Percentiles rank a stretch among this genome's conserved stretches.
Conservation (phyloP, 169 alveolate genomes). For the Theileria equi region DNA sequence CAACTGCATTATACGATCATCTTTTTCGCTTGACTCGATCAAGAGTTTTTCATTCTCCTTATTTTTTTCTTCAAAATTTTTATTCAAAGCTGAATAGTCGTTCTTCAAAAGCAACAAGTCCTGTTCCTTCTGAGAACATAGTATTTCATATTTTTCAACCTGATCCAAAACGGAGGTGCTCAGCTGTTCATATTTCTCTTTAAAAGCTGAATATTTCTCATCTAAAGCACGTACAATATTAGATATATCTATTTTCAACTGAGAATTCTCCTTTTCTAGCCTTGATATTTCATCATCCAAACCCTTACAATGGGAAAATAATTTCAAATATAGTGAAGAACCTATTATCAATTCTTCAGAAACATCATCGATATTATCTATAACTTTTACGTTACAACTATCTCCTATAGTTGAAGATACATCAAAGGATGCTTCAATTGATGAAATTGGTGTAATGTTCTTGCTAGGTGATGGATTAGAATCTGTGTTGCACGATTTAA, state of each 20-base stretch:
- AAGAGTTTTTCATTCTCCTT: slow-evolving; percentile 5
- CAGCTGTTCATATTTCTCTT: not conserved
- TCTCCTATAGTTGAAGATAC: no score
- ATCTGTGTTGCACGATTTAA: not conserved
- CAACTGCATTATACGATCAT: not conserved
- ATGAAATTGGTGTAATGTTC: not conserved
- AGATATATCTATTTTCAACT: slow-evolving; percentile 2
- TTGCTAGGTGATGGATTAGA: not conserved
- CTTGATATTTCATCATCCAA: slow-evolving; percentile 33
- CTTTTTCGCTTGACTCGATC: not conserved
- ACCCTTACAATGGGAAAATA: slow-evolving; percentile 1
- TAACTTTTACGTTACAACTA: not conserved
- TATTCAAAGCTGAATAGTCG: not conserved
- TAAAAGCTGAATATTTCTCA: not conserved
- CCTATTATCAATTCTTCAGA: slow-evolving; percentile 52
- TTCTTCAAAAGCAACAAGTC: slow-evolving; percentile 4
- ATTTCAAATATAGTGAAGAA: slow-evolving; percentile 32
- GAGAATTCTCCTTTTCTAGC: slow-evolving; percentile 36
- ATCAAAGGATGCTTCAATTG: slow-evolving; percentile 9
- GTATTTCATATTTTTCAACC: slow-evolving; percentile 5
- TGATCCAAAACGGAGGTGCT: not conserved
- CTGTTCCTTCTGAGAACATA: not conserved
- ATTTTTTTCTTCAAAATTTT: slow-evolving; percentile 4
- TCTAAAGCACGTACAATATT: slow-evolving; percentile 2
- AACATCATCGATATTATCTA: slow-evolving; percentile 32